Evolutionary conservation across 306 rosid species (phyloP), one percentile per base, ranked within the genome.

Genomic region (Gastrolobium villosum): DNA sequence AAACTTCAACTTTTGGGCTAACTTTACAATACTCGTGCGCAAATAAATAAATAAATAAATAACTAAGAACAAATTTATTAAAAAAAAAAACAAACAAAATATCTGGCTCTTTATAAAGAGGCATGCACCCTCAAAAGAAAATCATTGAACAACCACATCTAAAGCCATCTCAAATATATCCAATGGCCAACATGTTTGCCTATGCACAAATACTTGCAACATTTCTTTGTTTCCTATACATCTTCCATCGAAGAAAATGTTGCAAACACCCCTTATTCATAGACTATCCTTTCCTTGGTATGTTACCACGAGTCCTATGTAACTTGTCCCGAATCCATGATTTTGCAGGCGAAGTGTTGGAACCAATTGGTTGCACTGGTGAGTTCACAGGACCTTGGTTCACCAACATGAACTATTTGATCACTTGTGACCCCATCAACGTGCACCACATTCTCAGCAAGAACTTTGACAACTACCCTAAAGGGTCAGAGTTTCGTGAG

Each of bases 281-380:
- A 13, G 77, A 88, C 7, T 88, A 76, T 64, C 88, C 86, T 0
- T 2, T 86, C 7, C 5, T 86, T 26, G 92, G 92, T 5, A 86
- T 86, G 90, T 32, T 79, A 3, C 88, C 88, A 1, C 34, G 15
- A 4, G 0, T 76, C 0, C n/a, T 81, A 7, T 5, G 0, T 10
- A 80, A 86, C 9, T 0, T 75, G 39, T 15, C n/a, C 9, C 11
- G 57, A 0, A 3, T 10, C 10, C 86, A 86, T 5, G 87, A 86
- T 14, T 78, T 10, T 13, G 0, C 6, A 1, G 45, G 75, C 1
- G 30, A 72, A 0, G 0, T n/a, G 0, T 2, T 88, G 15, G 54
- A 57, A 6, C 41, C 2, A 71, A 3, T 59, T 7, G 83, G 88
- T 0, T 70, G 83, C 37, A 88, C 83, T 0, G 54, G 41, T 0